Percentiles rank a stretch among this genome's conserved stretches.
Evolutionary conservation across 1,284 basidiomycete species (phyloP).

Genomic region (Trametes sp.): DNA sequence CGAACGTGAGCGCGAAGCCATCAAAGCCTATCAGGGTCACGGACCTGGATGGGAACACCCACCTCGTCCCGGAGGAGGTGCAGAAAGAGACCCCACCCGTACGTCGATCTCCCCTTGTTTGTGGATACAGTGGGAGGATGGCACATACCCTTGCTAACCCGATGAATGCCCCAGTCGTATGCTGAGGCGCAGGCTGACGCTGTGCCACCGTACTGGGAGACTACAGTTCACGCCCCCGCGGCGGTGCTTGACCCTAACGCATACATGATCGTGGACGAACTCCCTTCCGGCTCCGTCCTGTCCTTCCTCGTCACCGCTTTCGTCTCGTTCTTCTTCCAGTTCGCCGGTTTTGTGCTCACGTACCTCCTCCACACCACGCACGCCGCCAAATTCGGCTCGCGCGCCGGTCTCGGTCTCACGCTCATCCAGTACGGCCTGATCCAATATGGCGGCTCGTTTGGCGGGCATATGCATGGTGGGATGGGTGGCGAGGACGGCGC

Average conservation of each 20-base stretch:
- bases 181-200: constrained; percentile 89
- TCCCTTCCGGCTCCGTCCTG: constrained; percentile 74
- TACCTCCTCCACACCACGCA: constrained; percentile 95
- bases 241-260: constrained; percentile 54
- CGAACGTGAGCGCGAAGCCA: constrained; percentile 94
- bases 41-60: constrained; percentile 65
- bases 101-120: constrained; percentile 41
- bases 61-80: constrained; percentile 80
- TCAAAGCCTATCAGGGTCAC: constrained; percentile 52
- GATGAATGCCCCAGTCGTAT: constrained; percentile 69
- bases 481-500: constrained; percentile 25
- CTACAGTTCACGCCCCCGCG: constrained; percentile 83
- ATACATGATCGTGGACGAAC: constrained; percentile 78
- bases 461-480: constrained; percentile 33
- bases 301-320: constrained; percentile 83
- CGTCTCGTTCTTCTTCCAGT: constrained; percentile 96
- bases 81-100: constrained; percentile 88
- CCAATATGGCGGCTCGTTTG: constrained; percentile 36
- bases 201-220: constrained; percentile 97
- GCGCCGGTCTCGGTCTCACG: constrained; percentile 94
- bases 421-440: constrained; percentile 87
- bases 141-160: background rate
- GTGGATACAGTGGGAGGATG: background rate
- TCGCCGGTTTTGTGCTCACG: constrained; percentile 94
- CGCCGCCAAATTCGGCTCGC: constrained; percentile 93